Percentiles rank a stretch among this genome's conserved stretches.
These are phyloP conservation scores for Xerocomus brunneocitrinus DNA, from an alignment of 768 basidiomycete genomes.

Conservation along the genomic window DNA sequence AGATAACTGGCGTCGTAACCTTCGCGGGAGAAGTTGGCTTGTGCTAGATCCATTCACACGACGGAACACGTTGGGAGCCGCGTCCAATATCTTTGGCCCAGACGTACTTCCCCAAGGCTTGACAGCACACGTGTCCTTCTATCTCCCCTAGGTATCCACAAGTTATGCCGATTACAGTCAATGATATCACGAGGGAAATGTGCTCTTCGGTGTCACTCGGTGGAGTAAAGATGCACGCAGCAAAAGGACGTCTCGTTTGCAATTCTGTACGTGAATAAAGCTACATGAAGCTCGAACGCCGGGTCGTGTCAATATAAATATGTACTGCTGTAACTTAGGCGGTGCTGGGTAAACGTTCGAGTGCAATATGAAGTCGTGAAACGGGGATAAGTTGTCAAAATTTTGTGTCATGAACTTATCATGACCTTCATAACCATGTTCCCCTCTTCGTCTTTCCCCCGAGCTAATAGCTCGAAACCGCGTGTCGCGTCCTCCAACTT, in stretches of 20 bases:
- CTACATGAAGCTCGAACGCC: slow-evolving; percentile 20
- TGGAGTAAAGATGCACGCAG: neutral
- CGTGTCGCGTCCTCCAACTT: slow-evolving; percentile 55
- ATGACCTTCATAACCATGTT: slow-evolving; percentile 88
- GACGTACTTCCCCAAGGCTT: neutral
- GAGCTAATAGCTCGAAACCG: slow-evolving; percentile 79
- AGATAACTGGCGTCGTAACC: slow-evolving; percentile 9
- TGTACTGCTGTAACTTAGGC: slow-evolving; percentile 13
- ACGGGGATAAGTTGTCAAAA: neutral
- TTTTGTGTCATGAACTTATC: slow-evolving; percentile 44
- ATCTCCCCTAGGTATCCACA: slow-evolving; percentile 2
- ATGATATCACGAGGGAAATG: slow-evolving; percentile 9
- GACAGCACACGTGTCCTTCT: slow-evolving; percentile 8
- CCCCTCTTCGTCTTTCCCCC: slow-evolving; percentile 75
- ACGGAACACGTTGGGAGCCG: slow-evolving; percentile 5
- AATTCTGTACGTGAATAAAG: slow-evolving; percentile 14
- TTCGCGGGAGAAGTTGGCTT: slow-evolving; percentile 26
- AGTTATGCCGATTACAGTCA: slow-evolving; percentile 1
- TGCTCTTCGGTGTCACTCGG: neutral
- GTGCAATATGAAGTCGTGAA: slow-evolving; percentile 5
- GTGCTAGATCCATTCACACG: slow-evolving; percentile 19
- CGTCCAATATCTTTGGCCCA: slow-evolving; percentile 9
- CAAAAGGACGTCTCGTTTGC: slow-evolving; percentile 5
- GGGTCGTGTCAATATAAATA: slow-evolving; percentile 8
- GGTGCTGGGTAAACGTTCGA: neutral